Conservation (phyloP, 164 flowering plant species). For the Malania oleifera region DNA sequence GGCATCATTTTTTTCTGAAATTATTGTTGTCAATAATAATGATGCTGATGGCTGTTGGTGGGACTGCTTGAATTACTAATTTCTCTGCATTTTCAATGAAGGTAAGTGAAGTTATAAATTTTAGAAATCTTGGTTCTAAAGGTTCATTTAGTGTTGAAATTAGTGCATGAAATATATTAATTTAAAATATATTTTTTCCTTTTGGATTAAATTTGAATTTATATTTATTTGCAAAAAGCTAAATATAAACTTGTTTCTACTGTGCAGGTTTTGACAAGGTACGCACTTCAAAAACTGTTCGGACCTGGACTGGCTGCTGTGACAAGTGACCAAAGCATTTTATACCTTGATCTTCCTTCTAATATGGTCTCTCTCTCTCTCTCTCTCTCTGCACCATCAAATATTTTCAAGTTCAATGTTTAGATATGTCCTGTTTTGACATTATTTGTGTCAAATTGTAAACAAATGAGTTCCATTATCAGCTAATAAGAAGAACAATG, state of each 20-base stretch:
- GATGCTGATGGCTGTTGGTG: neutral
- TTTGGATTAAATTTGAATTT: neutral
- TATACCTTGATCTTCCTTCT: conserved; percentile 90
- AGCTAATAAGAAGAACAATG: no score
- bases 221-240: neutral
- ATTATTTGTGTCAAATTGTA: no score
- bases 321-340: conserved; percentile 51
- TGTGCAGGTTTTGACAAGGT: conserved; percentile 66
- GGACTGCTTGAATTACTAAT: no score
- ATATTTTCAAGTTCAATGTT: no score
- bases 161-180: no score
- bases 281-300: conserved; percentile 65
- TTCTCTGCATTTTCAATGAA: no score
- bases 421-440: no score
- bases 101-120: no score
- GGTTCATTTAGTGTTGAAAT: no score
- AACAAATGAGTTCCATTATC: no score
- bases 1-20: neutral
- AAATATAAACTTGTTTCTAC: neutral
- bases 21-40: neutral
- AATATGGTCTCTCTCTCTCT: conserved; percentile 64
- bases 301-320: conserved; percentile 59
- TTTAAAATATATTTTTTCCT: no score
- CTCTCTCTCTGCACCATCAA: conserved; percentile 28
- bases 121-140: no score